Evolutionary conservation across 805 yeast species (phyloP).

Genomic region (Kazachstania africana): DNA sequence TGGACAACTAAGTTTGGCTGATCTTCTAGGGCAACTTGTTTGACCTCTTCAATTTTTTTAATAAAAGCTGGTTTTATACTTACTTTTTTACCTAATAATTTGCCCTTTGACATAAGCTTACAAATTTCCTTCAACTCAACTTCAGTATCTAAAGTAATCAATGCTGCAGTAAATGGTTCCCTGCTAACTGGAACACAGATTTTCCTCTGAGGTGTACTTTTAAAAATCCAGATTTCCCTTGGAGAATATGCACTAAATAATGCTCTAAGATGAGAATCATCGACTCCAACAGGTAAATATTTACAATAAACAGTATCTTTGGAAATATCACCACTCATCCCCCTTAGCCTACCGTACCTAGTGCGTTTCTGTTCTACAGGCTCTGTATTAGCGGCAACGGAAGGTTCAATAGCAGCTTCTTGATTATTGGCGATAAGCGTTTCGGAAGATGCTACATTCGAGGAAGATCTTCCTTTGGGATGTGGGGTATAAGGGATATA

Average conservation of each 20-base stretch:
- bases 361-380: too few relatives aligned
- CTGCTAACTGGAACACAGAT: conserved; percentile 5
- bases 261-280: conserved; percentile 35
- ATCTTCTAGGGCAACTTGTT: conserved; percentile 22
- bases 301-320: conserved; percentile 32
- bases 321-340: neutral
- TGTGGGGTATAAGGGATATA: conserved; percentile 33
- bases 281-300: conserved; percentile 28
- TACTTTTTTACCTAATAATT: conserved; percentile 29
- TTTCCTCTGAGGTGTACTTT: conserved; percentile 7
- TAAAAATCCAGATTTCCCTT: conserved; percentile 36
- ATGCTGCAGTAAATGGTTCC: conserved; percentile 33
- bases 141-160: conserved; percentile 35
- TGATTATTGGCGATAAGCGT: neutral
- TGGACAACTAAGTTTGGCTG: neutral
- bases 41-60: conserved; percentile 34
- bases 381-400: too few relatives aligned
- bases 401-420: too few relatives aligned
- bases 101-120: conserved; percentile 27
- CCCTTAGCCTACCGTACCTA: too few relatives aligned
- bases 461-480: neutral
- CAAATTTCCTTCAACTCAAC: conserved; percentile 35
- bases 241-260: conserved; percentile 36
- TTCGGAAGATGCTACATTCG: neutral
- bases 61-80: conserved; percentile 31